Percentiles rank a stretch among this genome's conserved stretches.
Conservation (phyloP, 768 basidiomycete species). For the Russula vinacea region DNA sequence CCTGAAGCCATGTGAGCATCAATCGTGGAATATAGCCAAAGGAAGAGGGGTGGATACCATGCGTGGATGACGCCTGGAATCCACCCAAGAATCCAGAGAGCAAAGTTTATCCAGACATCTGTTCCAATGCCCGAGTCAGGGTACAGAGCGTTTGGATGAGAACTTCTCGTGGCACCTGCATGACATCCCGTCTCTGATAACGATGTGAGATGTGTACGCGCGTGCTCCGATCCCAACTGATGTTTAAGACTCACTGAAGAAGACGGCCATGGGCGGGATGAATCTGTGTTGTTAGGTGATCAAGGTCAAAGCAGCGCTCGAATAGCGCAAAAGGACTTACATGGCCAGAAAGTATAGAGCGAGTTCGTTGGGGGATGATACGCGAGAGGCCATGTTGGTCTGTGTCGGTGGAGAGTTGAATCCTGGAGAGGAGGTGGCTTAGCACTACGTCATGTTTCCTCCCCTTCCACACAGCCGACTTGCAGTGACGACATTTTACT, state of each 20-base stretch:
- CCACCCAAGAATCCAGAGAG: slow-evolving; percentile 45
- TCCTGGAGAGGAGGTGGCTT: not conserved
- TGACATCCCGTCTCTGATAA: slow-evolving; percentile 32
- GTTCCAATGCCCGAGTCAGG: not conserved
- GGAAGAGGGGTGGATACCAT: slow-evolving; percentile 35
- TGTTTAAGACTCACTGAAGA: slow-evolving; percentile 34
- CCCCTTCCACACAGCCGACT: not conserved
- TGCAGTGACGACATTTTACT: not conserved
- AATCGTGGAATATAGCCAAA: not conserved
- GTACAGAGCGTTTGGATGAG: not conserved
- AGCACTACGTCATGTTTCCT: not conserved
- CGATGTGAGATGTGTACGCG: not conserved
- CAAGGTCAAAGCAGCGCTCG: not conserved
- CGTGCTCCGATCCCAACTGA: not conserved
- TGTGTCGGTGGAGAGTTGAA: not conserved
- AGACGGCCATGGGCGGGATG: slow-evolving; percentile 36
- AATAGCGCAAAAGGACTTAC: slow-evolving; percentile 29
- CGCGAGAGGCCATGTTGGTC: slow-evolving; percentile 16
- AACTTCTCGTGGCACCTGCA: slow-evolving; percentile 30
- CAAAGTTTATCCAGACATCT: slow-evolving; percentile 43
- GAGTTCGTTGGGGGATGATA: slow-evolving; percentile 33
- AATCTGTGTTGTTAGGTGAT: slow-evolving; percentile 33
- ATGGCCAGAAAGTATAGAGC: slow-evolving; percentile 37
- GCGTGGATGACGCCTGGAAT: slow-evolving; percentile 46
- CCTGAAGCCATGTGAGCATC: slow-evolving; percentile 27